A percentile compares a stretch with the other conserved stretches of the same genome.
These are phyloP conservation scores for Biscogniauxia marginata DNA, from an alignment of 2,329 filamentous ascomycete species.

Conservation along the genomic window DNA sequence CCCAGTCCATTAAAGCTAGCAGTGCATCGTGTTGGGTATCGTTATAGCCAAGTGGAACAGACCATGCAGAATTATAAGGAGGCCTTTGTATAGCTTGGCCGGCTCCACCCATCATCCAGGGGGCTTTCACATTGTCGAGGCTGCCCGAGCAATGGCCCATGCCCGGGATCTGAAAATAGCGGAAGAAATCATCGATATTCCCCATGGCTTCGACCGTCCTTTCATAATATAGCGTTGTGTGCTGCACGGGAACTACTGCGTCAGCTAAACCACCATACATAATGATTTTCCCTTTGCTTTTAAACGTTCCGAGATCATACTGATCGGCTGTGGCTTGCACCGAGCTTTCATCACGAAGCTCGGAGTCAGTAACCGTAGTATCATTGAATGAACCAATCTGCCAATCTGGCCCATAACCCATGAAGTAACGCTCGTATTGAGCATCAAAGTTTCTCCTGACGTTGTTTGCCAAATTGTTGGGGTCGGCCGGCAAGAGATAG, in stretches of 20 bases:
- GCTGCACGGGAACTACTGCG: conserved; percentile 26
- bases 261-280: conserved; percentile 33
- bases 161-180: conserved; percentile 44
- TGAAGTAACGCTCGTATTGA: conserved; percentile 29
- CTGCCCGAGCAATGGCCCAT: conserved; percentile 42
- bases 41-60: conserved; percentile 27
- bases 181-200: conserved; percentile 45
- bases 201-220: conserved; percentile 26
- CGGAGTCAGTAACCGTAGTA: conserved; percentile 22
- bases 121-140: conserved; percentile 26
- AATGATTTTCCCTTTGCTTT: conserved; percentile 30
- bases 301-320: conserved; percentile 30
- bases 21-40: conserved; percentile 28
- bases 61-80: conserved; percentile 28
- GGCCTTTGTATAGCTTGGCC: conserved; percentile 29
- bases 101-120: conserved; percentile 31
- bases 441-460: conserved; percentile 29
- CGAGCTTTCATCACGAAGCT: conserved; percentile 19
- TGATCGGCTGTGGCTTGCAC: conserved; percentile 28
- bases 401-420: conserved; percentile 24
- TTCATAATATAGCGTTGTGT: conserved; percentile 29
- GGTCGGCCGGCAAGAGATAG: conserved; percentile 24
- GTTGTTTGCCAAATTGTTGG: conserved; percentile 13
- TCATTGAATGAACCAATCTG: conserved; percentile 30
- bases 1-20: conserved; percentile 32